Conservation (phyloP, 805 yeast species). For the Starmera pachycereana region DNA sequence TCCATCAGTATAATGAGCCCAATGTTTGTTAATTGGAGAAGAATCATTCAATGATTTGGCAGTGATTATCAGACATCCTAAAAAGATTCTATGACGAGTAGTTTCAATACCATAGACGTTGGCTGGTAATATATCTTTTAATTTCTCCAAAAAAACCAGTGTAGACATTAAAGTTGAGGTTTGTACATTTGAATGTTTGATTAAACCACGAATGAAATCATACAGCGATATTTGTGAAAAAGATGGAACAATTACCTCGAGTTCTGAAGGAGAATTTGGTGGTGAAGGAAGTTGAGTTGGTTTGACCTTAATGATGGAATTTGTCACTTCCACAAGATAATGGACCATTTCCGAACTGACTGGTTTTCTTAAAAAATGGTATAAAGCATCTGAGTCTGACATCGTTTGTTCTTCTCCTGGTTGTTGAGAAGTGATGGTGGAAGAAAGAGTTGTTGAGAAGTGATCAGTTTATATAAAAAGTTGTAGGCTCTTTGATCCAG, state of each 20-base stretch:
- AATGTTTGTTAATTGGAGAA: conserved; percentile 90
- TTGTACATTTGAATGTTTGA: conserved; percentile 81
- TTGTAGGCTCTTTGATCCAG: neutral
- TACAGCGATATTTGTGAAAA: conserved; percentile 27
- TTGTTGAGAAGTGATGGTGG: neutral
- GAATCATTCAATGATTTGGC: conserved; percentile 91
- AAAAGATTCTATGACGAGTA: conserved; percentile 84
- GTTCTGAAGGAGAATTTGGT: conserved; percentile 25
- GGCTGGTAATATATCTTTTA: conserved; percentile 70
- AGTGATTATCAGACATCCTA: conserved; percentile 83
- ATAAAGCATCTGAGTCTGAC: conserved; percentile 40
- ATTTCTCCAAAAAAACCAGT: conserved; percentile 68
- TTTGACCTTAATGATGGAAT: conserved; percentile 40
- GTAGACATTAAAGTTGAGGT: conserved; percentile 94
- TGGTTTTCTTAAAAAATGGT: conserved; percentile 43
- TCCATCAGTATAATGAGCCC: conserved; percentile 91
- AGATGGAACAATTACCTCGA: neutral
- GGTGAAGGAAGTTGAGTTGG: conserved; percentile 24
- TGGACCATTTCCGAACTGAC: conserved; percentile 49
- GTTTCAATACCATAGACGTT: conserved; percentile 89
- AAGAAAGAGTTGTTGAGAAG: neutral
- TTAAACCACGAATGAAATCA: conserved; percentile 61
- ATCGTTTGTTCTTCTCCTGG: conserved; percentile 9
- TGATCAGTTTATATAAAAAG: neutral
- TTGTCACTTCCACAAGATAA: conserved; percentile 47